phyloP scores from a whole-genome alignment of 2,329 filamentous ascomycete species.

The Diaporthe sp. region DNA sequence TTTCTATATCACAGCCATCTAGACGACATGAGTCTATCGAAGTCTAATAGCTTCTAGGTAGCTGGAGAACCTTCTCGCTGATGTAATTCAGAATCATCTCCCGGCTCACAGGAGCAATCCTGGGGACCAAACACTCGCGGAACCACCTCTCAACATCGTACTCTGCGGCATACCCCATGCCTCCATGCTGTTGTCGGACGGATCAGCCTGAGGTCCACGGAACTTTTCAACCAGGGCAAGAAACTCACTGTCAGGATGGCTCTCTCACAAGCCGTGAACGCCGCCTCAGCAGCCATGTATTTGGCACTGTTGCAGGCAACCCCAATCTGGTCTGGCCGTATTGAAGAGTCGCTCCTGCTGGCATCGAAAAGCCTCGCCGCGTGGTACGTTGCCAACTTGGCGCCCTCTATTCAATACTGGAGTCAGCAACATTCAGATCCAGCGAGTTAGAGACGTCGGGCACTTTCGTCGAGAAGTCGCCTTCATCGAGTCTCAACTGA shows the following conservation, averaged over 20 bases:
- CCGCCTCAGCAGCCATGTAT: slow-evolving; percentile 77
- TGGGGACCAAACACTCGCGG: slow-evolving; percentile 74
- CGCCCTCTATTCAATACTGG: slow-evolving; percentile 65
- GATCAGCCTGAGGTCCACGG: background rate
- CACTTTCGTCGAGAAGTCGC: background rate
- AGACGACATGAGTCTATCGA: background rate
- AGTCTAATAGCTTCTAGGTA: slow-evolving; percentile 74
- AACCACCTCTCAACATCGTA: slow-evolving; percentile 77
- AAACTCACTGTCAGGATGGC: slow-evolving; percentile 63
- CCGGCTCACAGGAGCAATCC: slow-evolving; percentile 74
- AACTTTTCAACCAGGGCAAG: background rate
- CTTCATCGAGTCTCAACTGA: background rate
- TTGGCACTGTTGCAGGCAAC: slow-evolving; percentile 79
- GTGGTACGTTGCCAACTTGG: slow-evolving; percentile 76
- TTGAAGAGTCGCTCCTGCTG: slow-evolving; percentile 62
- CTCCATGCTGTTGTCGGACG: slow-evolving; percentile 58
- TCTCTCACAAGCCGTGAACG: slow-evolving; percentile 73
- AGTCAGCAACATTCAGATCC: background rate
- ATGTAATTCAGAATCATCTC: slow-evolving; percentile 86
- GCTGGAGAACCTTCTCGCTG: slow-evolving; percentile 74
- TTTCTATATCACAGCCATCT: background rate
- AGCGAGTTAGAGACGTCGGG: background rate
- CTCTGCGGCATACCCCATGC: slow-evolving; percentile 76
- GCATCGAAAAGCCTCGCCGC: slow-evolving; percentile 74
- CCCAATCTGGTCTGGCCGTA: slow-evolving; percentile 70